Evolutionary conservation across 2,329 filamentous ascomycete species (phyloP), one percentile per base, ranked within the genome.

Genomic region (Trichoderma endophyticum): DNA sequence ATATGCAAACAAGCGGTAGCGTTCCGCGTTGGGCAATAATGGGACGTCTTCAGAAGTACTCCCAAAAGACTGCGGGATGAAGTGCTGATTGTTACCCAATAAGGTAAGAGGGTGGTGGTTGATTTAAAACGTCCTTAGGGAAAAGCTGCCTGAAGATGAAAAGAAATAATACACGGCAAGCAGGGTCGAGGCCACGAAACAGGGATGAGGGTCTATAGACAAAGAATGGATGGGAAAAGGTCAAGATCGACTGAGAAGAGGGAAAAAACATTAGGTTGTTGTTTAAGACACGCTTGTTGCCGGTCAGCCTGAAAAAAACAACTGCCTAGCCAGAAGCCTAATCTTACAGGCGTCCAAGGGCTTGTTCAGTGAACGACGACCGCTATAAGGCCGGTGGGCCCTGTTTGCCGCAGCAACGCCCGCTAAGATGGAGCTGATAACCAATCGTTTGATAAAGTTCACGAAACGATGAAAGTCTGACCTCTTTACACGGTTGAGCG

Each of bases 401-500:
- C 36, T 34, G 71, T 77, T 76, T 77, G 73, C 76, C 75, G 73
- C 72, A 75, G 76, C 76, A 77, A 77, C 76, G 73, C 71, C 67
- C n/a, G 30, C 26, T 34, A 39, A 21, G 39, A 48, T 71, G 62
- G 62, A 67, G 66, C 61, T 64, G 56, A 32, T 32, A 66, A 69
- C 71, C 70, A 69, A 69, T 68, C n/a, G 59, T 56, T 43, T 39
- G 60, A 69, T 6, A 30, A 21, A 24, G 59, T 21, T 30, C 32
- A 34, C 24, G 59, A 54, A 30, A n/a, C 28, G 60, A 26, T 54
- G n/a, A 54, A 65, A 61, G 26, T 18, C 51, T 21, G 48, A 59
- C 77, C 73, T 77, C 81, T 82, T 82, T 81, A 82, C 81, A 80
- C 81, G 81, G 76, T 75, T 61, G 18, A 73, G 78, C 79, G 78